A percentile compares a stretch with the other conserved stretches of the same genome.
Conservation (phyloP, 2,329 filamentous ascomycete species). For the Phaeoacremonium minimum region DNA sequence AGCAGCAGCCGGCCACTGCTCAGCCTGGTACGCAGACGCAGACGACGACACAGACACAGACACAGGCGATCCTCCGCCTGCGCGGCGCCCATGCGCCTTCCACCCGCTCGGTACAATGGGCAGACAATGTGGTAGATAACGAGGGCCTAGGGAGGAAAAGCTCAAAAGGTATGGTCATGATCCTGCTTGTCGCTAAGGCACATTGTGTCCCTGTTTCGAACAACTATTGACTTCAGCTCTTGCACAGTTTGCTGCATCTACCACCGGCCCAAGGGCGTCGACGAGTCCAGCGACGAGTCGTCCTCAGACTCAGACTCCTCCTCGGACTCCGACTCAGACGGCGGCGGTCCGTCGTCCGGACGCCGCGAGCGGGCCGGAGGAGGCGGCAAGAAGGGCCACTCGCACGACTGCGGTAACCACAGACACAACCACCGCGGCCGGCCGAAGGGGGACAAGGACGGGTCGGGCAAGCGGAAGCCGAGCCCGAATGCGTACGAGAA, state of each 20-base stretch:
- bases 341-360: slow-evolving; percentile 41
- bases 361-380: slow-evolving; percentile 3
- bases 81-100: slow-evolving; percentile 41
- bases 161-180: slow-evolving; percentile 78
- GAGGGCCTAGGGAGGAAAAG: slow-evolving; percentile 91
- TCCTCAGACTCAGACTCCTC: slow-evolving; percentile 53
- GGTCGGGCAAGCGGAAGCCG: slow-evolving; percentile 7
- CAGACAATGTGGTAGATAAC: slow-evolving; percentile 89
- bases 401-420: slow-evolving; percentile 3
- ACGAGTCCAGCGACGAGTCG: slow-evolving; percentile 74
- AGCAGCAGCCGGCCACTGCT: slow-evolving; percentile 5
- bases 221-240: background rate
- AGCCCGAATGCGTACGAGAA: slow-evolving; percentile 12
- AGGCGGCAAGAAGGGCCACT: slow-evolving; percentile 5
- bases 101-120: slow-evolving; percentile 77
- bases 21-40: slow-evolving; percentile 4
- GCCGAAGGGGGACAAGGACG: slow-evolving; percentile 1
- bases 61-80: slow-evolving; percentile 40
- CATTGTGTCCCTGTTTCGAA: too few relatives aligned
- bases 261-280: slow-evolving; percentile 75
- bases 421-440: slow-evolving; percentile 5
- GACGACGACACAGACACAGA: slow-evolving; percentile 15
- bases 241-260: slow-evolving; percentile 94
- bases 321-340: slow-evolving; percentile 21
- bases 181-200: too few relatives aligned